Base-by-base conservation (phyloP, 805 yeast species). In the Nakazawaea wickerhamii region DNA sequence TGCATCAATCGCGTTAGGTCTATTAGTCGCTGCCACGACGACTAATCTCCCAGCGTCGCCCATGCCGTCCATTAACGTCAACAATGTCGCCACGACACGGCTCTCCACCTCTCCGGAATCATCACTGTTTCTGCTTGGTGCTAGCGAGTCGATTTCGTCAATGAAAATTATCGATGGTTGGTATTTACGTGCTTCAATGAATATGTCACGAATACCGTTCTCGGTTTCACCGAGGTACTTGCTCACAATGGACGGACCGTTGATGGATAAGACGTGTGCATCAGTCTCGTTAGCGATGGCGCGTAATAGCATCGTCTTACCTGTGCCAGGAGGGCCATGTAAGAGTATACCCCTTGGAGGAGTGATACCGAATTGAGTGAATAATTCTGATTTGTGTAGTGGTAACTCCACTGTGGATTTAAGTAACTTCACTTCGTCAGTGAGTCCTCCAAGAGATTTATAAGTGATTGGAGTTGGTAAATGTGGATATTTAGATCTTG, bases 271-370 rank as follows among this genome's bases (percentile, higher is more conserved):
- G 0, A 91, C 79, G 60, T 91, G 99, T 0, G 95, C 95, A 47
- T 82, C 73, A 1, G 75, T 67, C 45, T 84, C 91, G 48, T 78
- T 71, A 0, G 96, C 95, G 8, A 91, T 79, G 21, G 95, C 83
- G 42, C 85, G 73, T 28, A 93, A 67, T 6, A 93, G 70, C 87
- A 90, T 77, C 1, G 97, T 85, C 59, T 91, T 91, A 40, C 99
- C 99, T 0, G 97, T 91, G 3, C 99, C 99, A 2, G 98, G 93
- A 3, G 97, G 95, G 0, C 99, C 99, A 63, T 90, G 95, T n/a
- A 93, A 63, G 23, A 93, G 60, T 1, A 93, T 85, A 33, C 98
- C 98, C 20, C 96, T 70, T 11, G 96, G 96, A 7, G 99, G 97
- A 7, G 82, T 72, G 15, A 89, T 82, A n/a, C 91, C 89, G 65